phyloP scores from a whole-genome alignment of 208 protist species.

The Porcisia deanei region DNA sequence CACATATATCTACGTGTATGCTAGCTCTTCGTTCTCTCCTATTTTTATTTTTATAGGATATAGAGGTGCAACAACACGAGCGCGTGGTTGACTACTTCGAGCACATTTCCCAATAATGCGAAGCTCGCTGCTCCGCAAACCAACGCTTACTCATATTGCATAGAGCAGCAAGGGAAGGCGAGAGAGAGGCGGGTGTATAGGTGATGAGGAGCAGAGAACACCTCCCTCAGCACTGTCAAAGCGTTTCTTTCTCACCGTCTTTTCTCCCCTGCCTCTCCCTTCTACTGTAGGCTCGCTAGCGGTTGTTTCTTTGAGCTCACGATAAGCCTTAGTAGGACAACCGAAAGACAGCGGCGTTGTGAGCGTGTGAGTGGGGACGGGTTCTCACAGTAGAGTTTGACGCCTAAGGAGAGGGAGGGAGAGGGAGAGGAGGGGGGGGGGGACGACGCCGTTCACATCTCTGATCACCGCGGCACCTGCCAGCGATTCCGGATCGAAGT shows the following conservation, averaged over 20 bases:
- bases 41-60: no score
- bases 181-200: no score
- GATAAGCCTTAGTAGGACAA: not conserved
- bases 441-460: conserved; percentile 1
- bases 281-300: not conserved
- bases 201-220: no score
- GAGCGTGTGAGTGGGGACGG: not conserved
- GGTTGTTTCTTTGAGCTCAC: not conserved
- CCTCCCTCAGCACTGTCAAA: not conserved
- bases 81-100: no score
- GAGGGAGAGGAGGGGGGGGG: not conserved
- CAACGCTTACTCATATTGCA: no score
- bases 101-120: no score
- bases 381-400: not conserved
- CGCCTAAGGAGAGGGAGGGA: not conserved
- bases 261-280: not conserved
- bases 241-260: not conserved
- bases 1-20: no score
- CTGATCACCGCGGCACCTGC: not conserved
- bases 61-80: no score
- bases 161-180: no score
- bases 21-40: no score
- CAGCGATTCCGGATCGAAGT: not conserved
- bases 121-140: no score
- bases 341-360: not conserved